Evolutionary conservation across 1,284 basidiomycete genomes (phyloP), one percentile per base, ranked within the genome.

Genomic region (Exobasidium rhododendri): DNA sequence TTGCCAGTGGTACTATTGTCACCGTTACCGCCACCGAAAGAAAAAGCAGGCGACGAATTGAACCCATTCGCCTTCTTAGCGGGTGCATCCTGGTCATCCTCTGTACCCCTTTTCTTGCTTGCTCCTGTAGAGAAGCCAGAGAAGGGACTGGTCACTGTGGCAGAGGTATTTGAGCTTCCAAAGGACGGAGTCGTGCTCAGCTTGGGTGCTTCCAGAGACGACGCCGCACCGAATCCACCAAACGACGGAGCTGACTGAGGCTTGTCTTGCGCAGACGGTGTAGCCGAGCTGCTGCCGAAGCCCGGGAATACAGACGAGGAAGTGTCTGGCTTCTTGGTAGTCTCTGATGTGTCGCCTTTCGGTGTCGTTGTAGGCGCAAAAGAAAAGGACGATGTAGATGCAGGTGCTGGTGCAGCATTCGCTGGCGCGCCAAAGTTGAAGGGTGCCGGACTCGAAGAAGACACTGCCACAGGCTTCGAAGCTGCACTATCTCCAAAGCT

Each of bases 341-440:
- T 26, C 24, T 50, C 26, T 4, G 5, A 4, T 26, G 3, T 20
- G 20, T 4, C 13, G 13, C 2, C 26, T 20, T 14, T 22, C 44
- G 17, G n/a, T 45, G n/a, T 45, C 24, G 4, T 45, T 45, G n/a
- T 45, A n/a, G 4, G 3, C 44, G 10, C 26, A 13, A 40, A 40
- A 17, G 71, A 63, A 54, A 70, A 74, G 40, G 63, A 61, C 62
- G 65, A 66, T 49, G 63, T 67, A 17, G 69, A 61, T 26, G 60
- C 56, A 0, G 69, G 58, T 54, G 66, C 67, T n/a, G 3, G 40
- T 57, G 13, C 64, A 57, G 4, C 64, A 60, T 24, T 62, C 5
- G 64, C 17, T 32, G 67, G 65, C 17, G 67, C 31, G 3, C 67
- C 69, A 44, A 71, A 71, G 62, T 56, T 69, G 63, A 71, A 69